Percentiles rank a stretch among this genome's conserved stretches.
These are phyloP conservation scores for Kwoniella pini DNA, from an alignment of 768 basidiomycete species.

Conservation along the genomic window DNA sequence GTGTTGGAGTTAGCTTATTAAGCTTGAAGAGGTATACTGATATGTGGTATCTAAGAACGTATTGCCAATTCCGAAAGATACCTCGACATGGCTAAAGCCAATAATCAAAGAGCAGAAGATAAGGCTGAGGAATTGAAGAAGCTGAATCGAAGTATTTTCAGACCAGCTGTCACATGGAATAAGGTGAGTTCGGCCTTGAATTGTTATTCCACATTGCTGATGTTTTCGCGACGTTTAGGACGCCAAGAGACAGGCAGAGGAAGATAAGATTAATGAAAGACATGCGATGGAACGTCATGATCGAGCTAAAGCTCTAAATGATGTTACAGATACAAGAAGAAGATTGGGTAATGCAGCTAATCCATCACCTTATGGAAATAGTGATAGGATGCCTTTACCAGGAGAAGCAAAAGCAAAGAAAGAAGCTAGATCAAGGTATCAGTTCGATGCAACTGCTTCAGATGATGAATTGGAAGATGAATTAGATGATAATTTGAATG, in stretches of 20 bases:
- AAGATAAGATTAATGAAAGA: conserved; percentile 76
- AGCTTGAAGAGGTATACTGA: too few relatives aligned
- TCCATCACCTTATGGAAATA: conserved; percentile 59
- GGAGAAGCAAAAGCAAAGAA: conserved; percentile 63
- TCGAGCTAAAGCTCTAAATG: conserved; percentile 79
- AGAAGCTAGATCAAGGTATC: conserved; percentile 77
- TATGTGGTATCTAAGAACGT: conserved; percentile 50
- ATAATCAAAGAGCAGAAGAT: conserved; percentile 85
- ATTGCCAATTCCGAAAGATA: conserved; percentile 93
- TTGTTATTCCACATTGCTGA: background rate
- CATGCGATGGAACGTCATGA: conserved; percentile 83
- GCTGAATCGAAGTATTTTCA: conserved; percentile 92
- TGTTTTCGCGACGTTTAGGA: conserved; percentile 55
- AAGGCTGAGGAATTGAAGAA: conserved; percentile 90
- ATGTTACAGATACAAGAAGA: conserved; percentile 82
- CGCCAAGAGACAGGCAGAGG: conserved; percentile 80
- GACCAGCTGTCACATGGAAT: conserved; percentile 86
- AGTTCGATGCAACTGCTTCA: conserved; percentile 85
- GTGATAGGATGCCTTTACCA: conserved; percentile 57
- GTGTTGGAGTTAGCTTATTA: conserved; percentile 29
- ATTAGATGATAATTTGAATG: conserved; percentile 84
- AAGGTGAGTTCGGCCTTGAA: conserved; percentile 58
- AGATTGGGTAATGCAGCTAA: conserved; percentile 74
- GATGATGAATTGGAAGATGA: conserved; percentile 96
- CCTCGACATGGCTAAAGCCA: conserved; percentile 85